A percentile compares a stretch with the other conserved stretches of the same genome.
Conservation (phyloP, 495 filamentous ascomycete genomes). For the Clavariopsis aquatica region DNA sequence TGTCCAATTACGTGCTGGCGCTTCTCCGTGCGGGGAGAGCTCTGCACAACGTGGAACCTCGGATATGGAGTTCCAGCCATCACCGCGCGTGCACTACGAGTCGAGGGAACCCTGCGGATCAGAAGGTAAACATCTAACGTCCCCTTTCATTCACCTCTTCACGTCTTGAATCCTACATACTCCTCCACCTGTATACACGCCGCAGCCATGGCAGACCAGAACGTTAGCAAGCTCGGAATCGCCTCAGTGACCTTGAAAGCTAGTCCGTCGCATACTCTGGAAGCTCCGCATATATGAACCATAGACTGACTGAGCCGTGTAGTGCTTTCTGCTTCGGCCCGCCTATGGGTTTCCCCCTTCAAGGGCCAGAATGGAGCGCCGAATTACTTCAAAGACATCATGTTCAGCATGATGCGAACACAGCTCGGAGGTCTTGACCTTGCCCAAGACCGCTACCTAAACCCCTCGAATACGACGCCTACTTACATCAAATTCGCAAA, state of each 20-base stretch:
- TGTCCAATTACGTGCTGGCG: not conserved
- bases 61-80: not conserved
- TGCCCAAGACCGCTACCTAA: conserved; percentile 42
- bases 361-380: conserved; percentile 35
- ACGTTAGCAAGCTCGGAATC: conserved; percentile 34
- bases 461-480: conserved; percentile 46
- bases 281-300: not conserved
- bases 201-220: conserved; percentile 27
- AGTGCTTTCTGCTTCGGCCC: conserved; percentile 30
- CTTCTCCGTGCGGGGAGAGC: conserved; percentile 2
- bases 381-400: conserved; percentile 44
- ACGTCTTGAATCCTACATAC: not conserved
- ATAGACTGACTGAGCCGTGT: conserved; percentile 12
- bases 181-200: not conserved
- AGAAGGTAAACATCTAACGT: not conserved
- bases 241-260: conserved; percentile 32
- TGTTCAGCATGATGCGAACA: conserved; percentile 41
- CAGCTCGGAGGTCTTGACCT: conserved; percentile 37
- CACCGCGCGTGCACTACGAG: not conserved
- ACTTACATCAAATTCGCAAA: conserved; percentile 53
- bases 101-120: not conserved
- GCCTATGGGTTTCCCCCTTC: conserved; percentile 36
- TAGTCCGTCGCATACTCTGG: conserved; percentile 18
- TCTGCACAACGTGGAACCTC: not conserved
- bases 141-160: not conserved